Evolutionary conservation across 1,139 yeast species (phyloP), one percentile per base, ranked within the genome.

Genomic region (Geotrichum europaeum): DNA sequence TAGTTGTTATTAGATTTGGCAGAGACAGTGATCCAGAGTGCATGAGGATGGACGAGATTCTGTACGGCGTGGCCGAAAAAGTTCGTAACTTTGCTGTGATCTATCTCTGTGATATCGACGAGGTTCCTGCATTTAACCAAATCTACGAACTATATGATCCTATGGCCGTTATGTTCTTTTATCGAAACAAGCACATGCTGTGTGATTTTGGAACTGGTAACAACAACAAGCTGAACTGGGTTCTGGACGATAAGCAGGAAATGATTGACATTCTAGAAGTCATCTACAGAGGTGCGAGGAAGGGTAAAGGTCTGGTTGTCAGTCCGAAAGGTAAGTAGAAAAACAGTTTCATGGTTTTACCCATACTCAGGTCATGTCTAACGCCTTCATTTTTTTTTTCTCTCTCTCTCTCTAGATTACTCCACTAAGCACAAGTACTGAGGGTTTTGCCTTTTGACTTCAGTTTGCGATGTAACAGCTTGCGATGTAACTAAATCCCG

Each of bases 121-220:
- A 86, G 67, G 99, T 95, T 0, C 88, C 94, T 0, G 99, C 92
- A 68, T 94, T 94, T 75, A 92, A 91, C 73, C 79, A 84, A 69
- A 91, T 94, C 95, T 94, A 94, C 73, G 98, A 94, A 73, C 76
- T 94, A 61, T 89, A 87, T 70, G 97, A 90, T 66, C 96, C 96
- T 36, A 84, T 89, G 80, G 86, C 96, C 56, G 79, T 94, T 60
- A 94, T 94, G 98, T 92, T 94, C 71, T 94, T 94, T 73, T 90
- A 83, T 75, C 78, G 96, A 60, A 94, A 94, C 75, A 92, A 91
- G 72, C 99, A 94, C 73, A 92, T 95, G 96, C 67, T 92, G 90
- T 89, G 97, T 75, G 99, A 94, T 77, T 91, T 91, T 74, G 99
- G 99, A 2, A 94, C 99, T 0, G 99, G 99, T 51, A 90, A 94